Evolutionary conservation across 2,329 filamentous ascomycete species (phyloP), one percentile per base, ranked within the genome.

Genomic region (Akanthomyces uredinophilus): DNA sequence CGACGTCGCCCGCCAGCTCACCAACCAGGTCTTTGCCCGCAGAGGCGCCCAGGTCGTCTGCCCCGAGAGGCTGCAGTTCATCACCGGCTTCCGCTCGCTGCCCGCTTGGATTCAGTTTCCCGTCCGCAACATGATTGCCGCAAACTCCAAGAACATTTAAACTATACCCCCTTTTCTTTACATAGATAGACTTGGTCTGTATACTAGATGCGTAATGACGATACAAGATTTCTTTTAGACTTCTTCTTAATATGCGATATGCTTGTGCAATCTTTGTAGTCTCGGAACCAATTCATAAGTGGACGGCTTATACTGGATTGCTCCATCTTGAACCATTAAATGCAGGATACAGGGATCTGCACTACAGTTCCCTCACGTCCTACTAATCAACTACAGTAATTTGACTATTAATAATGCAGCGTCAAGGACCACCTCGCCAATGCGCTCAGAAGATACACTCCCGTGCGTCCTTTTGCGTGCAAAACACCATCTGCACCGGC

Each of bases 401-500:
- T n/a, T n/a, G 27, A 29, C 4, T 6, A 29, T 29, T 6, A 29
- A 6, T 29, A 29, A 29, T 29, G 6, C 6, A 6, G 27, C 6
- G 27, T 29, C 27, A 29, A 29, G 27, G 27, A 29, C 27, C 27
- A 29, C 27, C 27, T 6, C 22, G 24, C 14, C 5, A 29, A 29
- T 24, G 4, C 4, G 22, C 3, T n/a, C 24, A 50, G n/a, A 29
- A 29, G 6, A 29, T 29, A 52, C 57, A 60, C 35, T 60, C 57
- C 16, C 43, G 29, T 8, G 57, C 44, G 24, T 60, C 47, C n/a
- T 60, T 29, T 78, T 88, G 85, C 29, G 84, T 85, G 74, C 89
- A 92, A 73, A 82, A 91, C n/a, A 83, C 78, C 88, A 90, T 89
- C 71, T 89, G 83, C 20, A 91, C 81, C 11, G 86, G 83, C 41